These are phyloP conservation scores for Neophaeococcomyces aloes DNA, from an alignment of 2,329 filamentous ascomycete genomes.

Conservation along the genomic window DNA sequence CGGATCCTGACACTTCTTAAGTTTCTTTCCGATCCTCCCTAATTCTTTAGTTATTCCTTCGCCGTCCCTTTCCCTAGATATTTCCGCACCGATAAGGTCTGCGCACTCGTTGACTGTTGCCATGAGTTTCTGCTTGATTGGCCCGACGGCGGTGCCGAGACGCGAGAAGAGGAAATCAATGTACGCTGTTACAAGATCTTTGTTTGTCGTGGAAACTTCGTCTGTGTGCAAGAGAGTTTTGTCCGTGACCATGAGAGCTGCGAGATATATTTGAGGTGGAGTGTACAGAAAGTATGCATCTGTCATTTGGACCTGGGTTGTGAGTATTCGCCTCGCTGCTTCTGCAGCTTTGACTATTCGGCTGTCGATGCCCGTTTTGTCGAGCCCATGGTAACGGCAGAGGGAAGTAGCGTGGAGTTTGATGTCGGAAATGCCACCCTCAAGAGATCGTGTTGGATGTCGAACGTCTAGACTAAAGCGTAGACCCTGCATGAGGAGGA, in stretches of 20 bases:
- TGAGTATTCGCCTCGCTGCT: conserved; percentile 62
- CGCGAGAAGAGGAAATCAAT: conserved; percentile 23
- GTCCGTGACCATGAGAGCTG: conserved; percentile 67
- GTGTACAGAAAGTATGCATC: conserved; percentile 97
- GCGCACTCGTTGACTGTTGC: conserved; percentile 31
- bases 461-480: conserved; percentile 88
- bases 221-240: too few relatives aligned
- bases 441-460: conserved; percentile 78
- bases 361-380: conserved; percentile 23
- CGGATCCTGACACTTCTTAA: conserved; percentile 39
- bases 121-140: conserved; percentile 22
- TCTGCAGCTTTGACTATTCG: conserved; percentile 56
- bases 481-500: conserved; percentile 80
- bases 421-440: conserved; percentile 75
- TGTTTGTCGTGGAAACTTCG: too few relatives aligned
- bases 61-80: conserved; percentile 28
- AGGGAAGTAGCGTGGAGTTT: conserved; percentile 10
- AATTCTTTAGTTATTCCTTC: conserved; percentile 32
- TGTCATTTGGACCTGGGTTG: conserved; percentile 71
- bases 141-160: background rate
- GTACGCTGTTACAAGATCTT: conserved; percentile 35
- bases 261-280: conserved; percentile 85
- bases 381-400: conserved; percentile 17
- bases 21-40: conserved; percentile 39
- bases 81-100: conserved; percentile 31